Evolutionary conservation across 345 rosid species (phyloP).

Genomic region (Barbarea vulgaris): DNA sequence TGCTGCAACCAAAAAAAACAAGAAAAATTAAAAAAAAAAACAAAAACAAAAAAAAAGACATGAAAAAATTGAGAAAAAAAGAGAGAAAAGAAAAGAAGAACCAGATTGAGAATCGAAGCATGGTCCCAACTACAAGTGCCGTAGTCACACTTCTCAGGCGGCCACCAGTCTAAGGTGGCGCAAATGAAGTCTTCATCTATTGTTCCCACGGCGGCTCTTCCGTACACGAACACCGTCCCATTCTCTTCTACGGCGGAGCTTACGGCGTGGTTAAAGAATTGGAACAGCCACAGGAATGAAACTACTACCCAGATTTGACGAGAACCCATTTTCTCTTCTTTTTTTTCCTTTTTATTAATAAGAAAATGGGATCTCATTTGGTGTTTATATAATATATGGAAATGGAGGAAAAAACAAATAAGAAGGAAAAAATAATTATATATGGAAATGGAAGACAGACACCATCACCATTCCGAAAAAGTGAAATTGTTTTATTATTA

Average conservation of each 20-base stretch:
- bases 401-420: background rate
- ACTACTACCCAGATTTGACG: constrained; percentile 38
- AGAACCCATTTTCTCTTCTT: constrained; percentile 45
- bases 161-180: constrained; percentile 99
- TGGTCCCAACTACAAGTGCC: constrained; percentile 87
- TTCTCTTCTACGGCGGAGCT: constrained; percentile 41
- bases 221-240: constrained; percentile 62
- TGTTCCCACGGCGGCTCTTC: constrained; percentile 59
- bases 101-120: constrained; percentile 93
- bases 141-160: constrained; percentile 96
- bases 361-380: constrained; percentile 25
- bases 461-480: constrained; percentile 12
- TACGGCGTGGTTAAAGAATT: constrained; percentile 32
- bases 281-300: constrained; percentile 38
- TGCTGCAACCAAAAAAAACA: background rate
- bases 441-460: constrained; percentile 27
- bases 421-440: background rate
- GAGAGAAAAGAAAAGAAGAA: constrained; percentile 20
- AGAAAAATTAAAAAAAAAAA: background rate
- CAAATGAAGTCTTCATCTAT: constrained; percentile 86
- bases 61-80: background rate
- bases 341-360: background rate
- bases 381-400: constrained; percentile 17
- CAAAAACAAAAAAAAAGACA: background rate
- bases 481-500: background rate